These are phyloP conservation scores for Sungouiozyma intestinalis DNA, from an alignment of 805 yeast genomes.

Conservation along the genomic window DNA sequence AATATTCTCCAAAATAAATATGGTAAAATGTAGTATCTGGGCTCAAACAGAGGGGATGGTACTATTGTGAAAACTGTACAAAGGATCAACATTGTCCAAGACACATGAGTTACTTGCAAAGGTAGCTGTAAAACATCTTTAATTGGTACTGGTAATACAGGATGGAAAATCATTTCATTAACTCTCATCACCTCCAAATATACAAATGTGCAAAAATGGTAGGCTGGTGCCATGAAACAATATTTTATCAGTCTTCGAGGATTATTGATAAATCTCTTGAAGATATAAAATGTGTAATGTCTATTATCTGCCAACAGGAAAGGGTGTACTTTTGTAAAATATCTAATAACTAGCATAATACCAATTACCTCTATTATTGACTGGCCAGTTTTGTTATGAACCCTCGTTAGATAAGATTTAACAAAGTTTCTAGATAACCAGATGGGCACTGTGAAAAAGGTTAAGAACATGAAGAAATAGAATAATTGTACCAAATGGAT, in stretches of 20 bases:
- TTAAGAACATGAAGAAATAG: conserved; percentile 59
- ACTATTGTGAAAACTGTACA: conserved; percentile 54
- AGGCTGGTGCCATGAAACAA: conserved; percentile 49
- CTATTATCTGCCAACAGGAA: conserved; percentile 89
- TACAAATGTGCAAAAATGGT: conserved; percentile 46
- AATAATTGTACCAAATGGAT: conserved; percentile 73
- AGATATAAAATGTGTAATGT: conserved; percentile 83
- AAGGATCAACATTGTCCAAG: conserved; percentile 40
- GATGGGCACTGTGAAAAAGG: conserved; percentile 60
- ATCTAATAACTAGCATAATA: conserved; percentile 40
- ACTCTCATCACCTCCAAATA: conserved; percentile 30
- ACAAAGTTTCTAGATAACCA: conserved; percentile 47
- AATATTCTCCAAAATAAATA: conserved; percentile 63
- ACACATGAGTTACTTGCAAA: conserved; percentile 33
- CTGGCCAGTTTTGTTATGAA: conserved; percentile 20
- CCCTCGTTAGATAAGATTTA: conserved; percentile 29
- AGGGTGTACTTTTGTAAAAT: conserved; percentile 74
- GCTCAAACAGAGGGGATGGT: conserved; percentile 91
- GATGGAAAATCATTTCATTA: conserved; percentile 29
- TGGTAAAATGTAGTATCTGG: conserved; percentile 84
- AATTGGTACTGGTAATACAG: conserved; percentile 30
- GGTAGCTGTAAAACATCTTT: conserved; percentile 30
- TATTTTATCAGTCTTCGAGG: conserved; percentile 37
- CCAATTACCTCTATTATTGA: conserved; percentile 24
- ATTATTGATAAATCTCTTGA: conserved; percentile 46